Evolutionary conservation across 208 protist genomes (phyloP).

Genomic region (Acanthamoeba royreba): DNA sequence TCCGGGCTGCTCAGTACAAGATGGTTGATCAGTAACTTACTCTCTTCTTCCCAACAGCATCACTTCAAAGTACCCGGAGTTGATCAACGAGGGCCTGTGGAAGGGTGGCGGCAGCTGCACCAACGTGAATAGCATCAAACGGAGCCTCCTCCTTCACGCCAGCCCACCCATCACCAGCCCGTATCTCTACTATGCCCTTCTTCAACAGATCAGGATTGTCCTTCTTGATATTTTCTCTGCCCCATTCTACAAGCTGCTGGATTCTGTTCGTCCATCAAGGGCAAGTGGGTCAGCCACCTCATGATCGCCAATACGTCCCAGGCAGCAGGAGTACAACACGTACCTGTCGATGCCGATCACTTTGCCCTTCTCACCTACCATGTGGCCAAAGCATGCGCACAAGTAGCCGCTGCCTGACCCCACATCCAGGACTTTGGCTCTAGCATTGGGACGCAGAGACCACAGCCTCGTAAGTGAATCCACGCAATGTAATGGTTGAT

Average conservation of each 20-base stretch:
- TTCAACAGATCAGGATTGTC: conserved; percentile 54
- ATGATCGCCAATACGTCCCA: background rate
- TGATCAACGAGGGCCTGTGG: conserved; percentile 67
- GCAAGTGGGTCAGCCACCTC: background rate
- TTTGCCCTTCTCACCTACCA: conserved; percentile 56
- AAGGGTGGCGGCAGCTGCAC: conserved; percentile 14
- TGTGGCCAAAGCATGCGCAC: conserved; percentile 50
- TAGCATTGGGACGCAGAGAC: background rate
- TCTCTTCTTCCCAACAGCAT: too few species aligned
- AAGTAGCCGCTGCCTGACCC: conserved; percentile 72
- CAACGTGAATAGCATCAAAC: conserved; percentile 78
- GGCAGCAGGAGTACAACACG: background rate
- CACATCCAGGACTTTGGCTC: conserved; percentile 64
- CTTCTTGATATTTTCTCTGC: conserved; percentile 52
- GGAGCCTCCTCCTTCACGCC: conserved; percentile 51
- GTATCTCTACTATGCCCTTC: background rate
- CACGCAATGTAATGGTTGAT: background rate
- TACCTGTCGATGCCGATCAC: conserved; percentile 12
- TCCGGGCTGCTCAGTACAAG: background rate
- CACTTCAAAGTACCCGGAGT: conserved; percentile 43
- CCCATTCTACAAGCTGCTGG: conserved; percentile 53
- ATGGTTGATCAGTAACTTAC: too few species aligned
- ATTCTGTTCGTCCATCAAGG: conserved; percentile 36
- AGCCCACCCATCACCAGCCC: conserved; percentile 58
- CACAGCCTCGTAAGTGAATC: too few species aligned